Evolutionary conservation across 202 grass and related monocot species (phyloP).

Genomic region (Dendrocalamus latiflorus): DNA sequence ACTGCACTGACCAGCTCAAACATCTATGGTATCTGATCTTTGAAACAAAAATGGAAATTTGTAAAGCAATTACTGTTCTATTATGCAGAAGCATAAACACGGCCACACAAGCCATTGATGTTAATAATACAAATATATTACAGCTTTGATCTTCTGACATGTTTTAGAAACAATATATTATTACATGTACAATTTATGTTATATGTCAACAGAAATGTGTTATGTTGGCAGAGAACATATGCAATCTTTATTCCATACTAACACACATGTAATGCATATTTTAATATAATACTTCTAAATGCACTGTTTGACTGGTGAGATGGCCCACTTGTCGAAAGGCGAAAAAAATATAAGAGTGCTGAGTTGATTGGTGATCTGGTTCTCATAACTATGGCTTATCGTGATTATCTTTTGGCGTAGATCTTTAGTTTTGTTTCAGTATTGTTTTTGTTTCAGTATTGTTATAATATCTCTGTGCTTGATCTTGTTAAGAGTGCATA

Average conservation of each 20-base stretch:
- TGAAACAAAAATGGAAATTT: not conserved
- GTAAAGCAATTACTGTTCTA: not conserved
- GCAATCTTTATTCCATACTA: not conserved
- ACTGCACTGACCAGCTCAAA: not conserved
- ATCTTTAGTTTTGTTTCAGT: conserved; percentile 1
- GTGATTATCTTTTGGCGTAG: not conserved
- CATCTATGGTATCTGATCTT: not conserved
- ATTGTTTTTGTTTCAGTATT: conserved; percentile 5
- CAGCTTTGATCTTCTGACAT: not conserved
- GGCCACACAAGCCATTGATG: too few relatives aligned
- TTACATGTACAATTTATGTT: not conserved
- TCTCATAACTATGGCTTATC: not conserved
- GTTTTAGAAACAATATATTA: conserved; percentile 6
- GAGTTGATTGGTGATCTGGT: conserved; percentile 3
- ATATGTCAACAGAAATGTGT: not conserved
- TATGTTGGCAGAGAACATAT: not conserved
- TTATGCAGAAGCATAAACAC: conserved; percentile 10
- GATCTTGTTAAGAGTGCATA: not conserved
- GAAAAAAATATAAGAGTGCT: not conserved
- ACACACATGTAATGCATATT: not conserved
- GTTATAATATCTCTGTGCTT: not conserved
- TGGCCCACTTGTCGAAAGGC: not conserved
- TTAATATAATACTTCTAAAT: not conserved
- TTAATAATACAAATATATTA: not conserved
- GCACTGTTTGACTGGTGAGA: not conserved